Conservation (phyloP, 2,329 filamentous ascomycete genomes). For the Knoxdaviesia capensis region DNA sequence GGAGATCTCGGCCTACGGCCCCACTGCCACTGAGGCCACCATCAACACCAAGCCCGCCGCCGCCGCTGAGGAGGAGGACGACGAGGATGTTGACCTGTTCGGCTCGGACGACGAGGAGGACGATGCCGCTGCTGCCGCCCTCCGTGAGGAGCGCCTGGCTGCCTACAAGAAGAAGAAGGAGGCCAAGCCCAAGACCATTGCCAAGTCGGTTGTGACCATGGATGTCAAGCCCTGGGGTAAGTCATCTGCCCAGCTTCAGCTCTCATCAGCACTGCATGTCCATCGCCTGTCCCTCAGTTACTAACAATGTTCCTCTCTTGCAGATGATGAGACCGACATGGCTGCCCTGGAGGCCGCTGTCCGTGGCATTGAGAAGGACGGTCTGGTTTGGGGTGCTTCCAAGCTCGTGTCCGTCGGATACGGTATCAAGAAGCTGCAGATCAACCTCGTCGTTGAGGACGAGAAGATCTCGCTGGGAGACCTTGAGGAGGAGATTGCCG, state of each 20-base stretch:
- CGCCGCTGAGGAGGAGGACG: constrained; percentile 33
- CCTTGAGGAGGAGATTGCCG: constrained; percentile 65
- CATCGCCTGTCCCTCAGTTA: constrained; percentile 2
- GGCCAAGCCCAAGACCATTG: constrained; percentile 71
- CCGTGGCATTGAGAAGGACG: constrained; percentile 71
- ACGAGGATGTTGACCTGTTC: constrained; percentile 75
- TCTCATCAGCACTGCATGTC: neutral
- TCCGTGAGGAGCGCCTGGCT: constrained; percentile 76
- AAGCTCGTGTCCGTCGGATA: constrained; percentile 81
- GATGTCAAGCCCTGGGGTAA: constrained; percentile 99
- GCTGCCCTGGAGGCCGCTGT: constrained; percentile 60
- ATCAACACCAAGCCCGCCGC: constrained; percentile 75
- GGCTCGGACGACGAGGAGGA: constrained; percentile 87
- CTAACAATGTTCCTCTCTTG: constrained; percentile 6
- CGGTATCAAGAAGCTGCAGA: constrained; percentile 98
- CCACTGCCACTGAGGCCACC: constrained; percentile 56
- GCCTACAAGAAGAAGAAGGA: constrained; percentile 98
- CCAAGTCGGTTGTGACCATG: constrained; percentile 90
- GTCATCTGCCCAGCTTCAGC: constrained; percentile 14
- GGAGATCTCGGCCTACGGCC: constrained; percentile 78
- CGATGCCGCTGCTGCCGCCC: constrained; percentile 63
- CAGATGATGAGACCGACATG: constrained; percentile 90
- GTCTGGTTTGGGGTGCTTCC: constrained; percentile 87
- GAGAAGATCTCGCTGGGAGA: constrained; percentile 50
- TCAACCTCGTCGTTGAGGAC: constrained; percentile 93